Conservation (phyloP, 2,329 filamentous ascomycete genomes). For the Xylaria sp. region DNA sequence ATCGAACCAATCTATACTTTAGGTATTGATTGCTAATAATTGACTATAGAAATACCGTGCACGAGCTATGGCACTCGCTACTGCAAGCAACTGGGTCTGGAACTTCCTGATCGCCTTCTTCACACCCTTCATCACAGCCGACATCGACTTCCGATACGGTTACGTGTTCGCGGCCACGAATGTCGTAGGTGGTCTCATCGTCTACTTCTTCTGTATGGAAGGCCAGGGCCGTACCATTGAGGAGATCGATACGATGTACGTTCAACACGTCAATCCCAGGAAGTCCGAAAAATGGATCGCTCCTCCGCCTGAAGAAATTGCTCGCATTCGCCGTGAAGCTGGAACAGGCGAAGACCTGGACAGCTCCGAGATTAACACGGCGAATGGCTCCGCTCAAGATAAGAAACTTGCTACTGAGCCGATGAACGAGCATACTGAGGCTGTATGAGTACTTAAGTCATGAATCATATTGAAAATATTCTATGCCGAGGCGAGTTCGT, state of each 20-base stretch:
- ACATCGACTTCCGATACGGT: slow-evolving; percentile 78
- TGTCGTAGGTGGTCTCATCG: slow-evolving; percentile 69
- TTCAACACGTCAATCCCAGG: slow-evolving; percentile 71
- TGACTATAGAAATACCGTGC: slow-evolving; percentile 62
- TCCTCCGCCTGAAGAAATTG: slow-evolving; percentile 57
- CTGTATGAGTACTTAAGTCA: background rate
- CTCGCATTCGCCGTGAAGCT: slow-evolving; percentile 55
- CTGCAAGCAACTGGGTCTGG: slow-evolving; percentile 74
- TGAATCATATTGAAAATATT: background rate
- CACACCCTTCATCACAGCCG: slow-evolving; percentile 79
- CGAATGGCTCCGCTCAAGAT: background rate
- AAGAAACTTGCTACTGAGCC: background rate
- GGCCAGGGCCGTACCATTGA: slow-evolving; percentile 78
- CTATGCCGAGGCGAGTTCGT: background rate
- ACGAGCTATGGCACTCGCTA: slow-evolving; percentile 69
- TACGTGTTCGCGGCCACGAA: slow-evolving; percentile 82
- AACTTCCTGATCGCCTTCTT: slow-evolving; percentile 83
- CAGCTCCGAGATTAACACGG: slow-evolving; percentile 1
- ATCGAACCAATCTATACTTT: background rate
- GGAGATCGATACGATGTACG: slow-evolving; percentile 84
- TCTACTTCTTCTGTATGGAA: slow-evolving; percentile 84
- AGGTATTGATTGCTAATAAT: background rate
- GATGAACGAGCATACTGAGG: slow-evolving; percentile 28
- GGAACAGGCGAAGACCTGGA: slow-evolving; percentile 50
- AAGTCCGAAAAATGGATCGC: slow-evolving; percentile 67